Evolutionary conservation across 805 yeast genomes (phyloP).

Genomic region (Saccharomycopsis sp.): DNA sequence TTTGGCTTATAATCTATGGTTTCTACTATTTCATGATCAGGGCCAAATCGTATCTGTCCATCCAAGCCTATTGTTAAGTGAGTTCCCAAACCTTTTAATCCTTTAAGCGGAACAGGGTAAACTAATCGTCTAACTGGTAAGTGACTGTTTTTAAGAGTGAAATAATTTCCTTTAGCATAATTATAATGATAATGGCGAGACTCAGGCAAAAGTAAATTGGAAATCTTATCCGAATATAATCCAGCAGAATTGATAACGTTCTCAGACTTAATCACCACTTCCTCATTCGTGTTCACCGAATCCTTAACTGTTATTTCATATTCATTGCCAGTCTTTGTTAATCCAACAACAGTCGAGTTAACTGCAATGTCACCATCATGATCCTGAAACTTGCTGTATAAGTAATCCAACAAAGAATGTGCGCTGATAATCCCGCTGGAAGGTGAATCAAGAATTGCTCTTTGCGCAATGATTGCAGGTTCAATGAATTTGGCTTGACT

Average conservation of each 20-base stretch:
- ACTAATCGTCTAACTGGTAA: slow-evolving; percentile 45
- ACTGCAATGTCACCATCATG: slow-evolving; percentile 59
- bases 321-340: slow-evolving; percentile 23
- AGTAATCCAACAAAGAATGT: slow-evolving; percentile 62
- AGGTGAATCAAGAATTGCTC: slow-evolving; percentile 64
- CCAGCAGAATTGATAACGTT: slow-evolving; percentile 77
- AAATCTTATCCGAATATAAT: slow-evolving; percentile 59
- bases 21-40: slow-evolving; percentile 76
- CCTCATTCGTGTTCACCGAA: slow-evolving; percentile 26
- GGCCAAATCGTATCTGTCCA: slow-evolving; percentile 78
- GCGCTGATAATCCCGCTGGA: slow-evolving; percentile 82
- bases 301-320: slow-evolving; percentile 30
- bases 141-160: slow-evolving; percentile 44
- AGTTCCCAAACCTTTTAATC: slow-evolving; percentile 74
- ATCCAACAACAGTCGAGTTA: slow-evolving; percentile 48
- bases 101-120: slow-evolving; percentile 75
- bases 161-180: slow-evolving; percentile 86
- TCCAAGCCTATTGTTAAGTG: slow-evolving; percentile 81
- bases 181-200: slow-evolving; percentile 50
- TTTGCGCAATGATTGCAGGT: slow-evolving; percentile 59
- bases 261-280: slow-evolving; percentile 41
- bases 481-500: slow-evolving; percentile 41
- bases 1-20: slow-evolving; percentile 43
- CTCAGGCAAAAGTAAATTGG: slow-evolving; percentile 62
- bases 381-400: slow-evolving; percentile 46